Evolutionary conservation across 306 rosid genomes (phyloP).

Genomic region (Dryas octopetala): DNA sequence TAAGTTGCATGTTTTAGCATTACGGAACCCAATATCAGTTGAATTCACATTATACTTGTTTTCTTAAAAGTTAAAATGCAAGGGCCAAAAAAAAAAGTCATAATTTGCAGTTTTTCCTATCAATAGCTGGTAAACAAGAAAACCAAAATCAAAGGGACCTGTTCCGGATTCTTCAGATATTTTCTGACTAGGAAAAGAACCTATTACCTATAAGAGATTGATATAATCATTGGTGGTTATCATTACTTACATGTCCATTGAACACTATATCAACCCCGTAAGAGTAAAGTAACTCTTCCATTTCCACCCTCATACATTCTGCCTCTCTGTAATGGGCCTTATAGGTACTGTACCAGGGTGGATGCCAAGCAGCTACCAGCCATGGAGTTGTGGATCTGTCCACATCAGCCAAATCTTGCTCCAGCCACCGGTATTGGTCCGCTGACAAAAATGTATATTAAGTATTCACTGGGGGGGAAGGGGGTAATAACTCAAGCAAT

Average conservation of each 20-base stretch:
- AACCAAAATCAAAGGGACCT: not conserved
- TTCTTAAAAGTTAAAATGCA: not conserved
- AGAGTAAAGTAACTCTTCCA: conserved; percentile 73
- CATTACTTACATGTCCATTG: conserved; percentile 74
- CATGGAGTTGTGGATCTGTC: conserved; percentile 81
- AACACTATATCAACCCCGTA: conserved; percentile 74
- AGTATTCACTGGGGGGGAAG: not conserved
- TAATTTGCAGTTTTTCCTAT: not conserved
- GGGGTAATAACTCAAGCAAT: not conserved
- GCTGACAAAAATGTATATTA: conserved; percentile 33
- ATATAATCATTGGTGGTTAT: conserved; percentile 7
- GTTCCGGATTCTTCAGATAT: not conserved
- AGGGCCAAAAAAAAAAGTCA: too few species aligned
- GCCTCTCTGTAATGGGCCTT: conserved; percentile 76
- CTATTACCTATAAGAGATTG: conserved; percentile 4
- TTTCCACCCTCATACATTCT: conserved; percentile 74
- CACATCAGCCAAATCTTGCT: conserved; percentile 64
- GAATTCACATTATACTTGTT: not conserved
- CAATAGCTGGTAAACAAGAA: not conserved
- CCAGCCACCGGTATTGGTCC: conserved; percentile 78
- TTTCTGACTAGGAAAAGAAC: not conserved
- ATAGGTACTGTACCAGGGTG: conserved; percentile 81
- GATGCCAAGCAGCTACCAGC: conserved; percentile 85
- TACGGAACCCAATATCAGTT: not conserved
- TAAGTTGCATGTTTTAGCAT: not conserved